phyloP scores from a whole-genome alignment of 2,329 filamentous ascomycete species.

The Elsinoe australis region DNA sequence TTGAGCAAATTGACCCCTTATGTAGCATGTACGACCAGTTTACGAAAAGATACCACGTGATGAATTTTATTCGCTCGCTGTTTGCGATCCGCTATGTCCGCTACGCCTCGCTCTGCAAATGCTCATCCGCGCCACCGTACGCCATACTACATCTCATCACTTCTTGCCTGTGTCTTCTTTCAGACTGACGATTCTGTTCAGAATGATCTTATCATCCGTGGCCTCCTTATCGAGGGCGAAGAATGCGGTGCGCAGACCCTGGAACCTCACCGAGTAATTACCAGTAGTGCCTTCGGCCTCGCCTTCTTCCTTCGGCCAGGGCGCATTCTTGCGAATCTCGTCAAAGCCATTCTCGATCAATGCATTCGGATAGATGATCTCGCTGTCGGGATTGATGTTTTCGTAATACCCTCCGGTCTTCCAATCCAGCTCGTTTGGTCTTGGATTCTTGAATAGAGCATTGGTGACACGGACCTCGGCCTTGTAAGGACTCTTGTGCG shows the following conservation, averaged over 20 bases:
- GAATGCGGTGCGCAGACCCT: slow-evolving; percentile 82
- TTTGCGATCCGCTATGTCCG: neutral
- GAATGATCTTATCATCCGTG: slow-evolving; percentile 63
- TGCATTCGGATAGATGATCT: slow-evolving; percentile 69
- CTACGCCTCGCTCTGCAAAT: slow-evolving; percentile 9
- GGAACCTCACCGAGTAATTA: slow-evolving; percentile 75
- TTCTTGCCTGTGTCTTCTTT: slow-evolving; percentile 77
- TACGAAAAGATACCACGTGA: slow-evolving; percentile 11
- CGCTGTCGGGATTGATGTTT: slow-evolving; percentile 76
- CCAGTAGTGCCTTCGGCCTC: slow-evolving; percentile 52
- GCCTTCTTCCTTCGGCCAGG: slow-evolving; percentile 73
- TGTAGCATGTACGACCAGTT: neutral
- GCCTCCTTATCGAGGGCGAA: slow-evolving; percentile 73
- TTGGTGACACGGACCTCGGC: slow-evolving; percentile 74
- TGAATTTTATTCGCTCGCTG: slow-evolving; percentile 13
- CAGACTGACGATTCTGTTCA: slow-evolving; percentile 86
- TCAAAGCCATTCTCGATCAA: slow-evolving; percentile 77
- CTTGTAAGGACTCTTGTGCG: slow-evolving; percentile 50
- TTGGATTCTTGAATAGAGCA: slow-evolving; percentile 76
- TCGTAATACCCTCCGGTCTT: slow-evolving; percentile 70
- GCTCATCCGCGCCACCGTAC: neutral
- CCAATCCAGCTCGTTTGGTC: slow-evolving; percentile 62
- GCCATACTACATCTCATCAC: neutral
- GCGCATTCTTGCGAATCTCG: slow-evolving; percentile 63
- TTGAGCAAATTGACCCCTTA: neutral